Conservation (phyloP, 177 flowering plant genomes). For the Vitis hybrid region DNA sequence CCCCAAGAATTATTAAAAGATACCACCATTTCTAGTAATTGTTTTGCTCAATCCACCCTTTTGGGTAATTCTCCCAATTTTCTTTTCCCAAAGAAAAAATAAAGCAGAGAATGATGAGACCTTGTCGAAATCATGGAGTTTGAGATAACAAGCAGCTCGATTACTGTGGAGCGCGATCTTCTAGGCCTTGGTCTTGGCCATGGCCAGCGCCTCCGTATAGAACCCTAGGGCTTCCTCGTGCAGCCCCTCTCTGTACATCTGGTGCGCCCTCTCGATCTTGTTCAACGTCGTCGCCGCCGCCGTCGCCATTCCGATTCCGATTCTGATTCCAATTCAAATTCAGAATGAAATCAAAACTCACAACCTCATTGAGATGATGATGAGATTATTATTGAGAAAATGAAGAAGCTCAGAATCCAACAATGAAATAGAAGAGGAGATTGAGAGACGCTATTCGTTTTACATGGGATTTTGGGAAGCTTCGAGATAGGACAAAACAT, state of each 20-base stretch:
- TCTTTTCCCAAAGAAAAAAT: background rate
- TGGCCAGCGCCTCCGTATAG: constrained; percentile 76
- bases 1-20: no score
- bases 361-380: no score
- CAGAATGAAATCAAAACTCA: no score
- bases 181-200: constrained; percentile 75
- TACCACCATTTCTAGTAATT: no score
- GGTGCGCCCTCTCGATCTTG: constrained; percentile 85
- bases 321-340: background rate
- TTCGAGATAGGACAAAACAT: no score
- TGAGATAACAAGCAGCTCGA: constrained; percentile 88
- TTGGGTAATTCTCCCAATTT: no score
- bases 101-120: constrained; percentile 23
- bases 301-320: constrained; percentile 20
- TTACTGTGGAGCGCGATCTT: constrained; percentile 93
- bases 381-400: no score
- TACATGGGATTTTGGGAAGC: no score
- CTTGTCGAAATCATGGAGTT: constrained; percentile 77
- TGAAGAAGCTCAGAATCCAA: no score
- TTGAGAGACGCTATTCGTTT: no score
- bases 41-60: no score
- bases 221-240: constrained; percentile 70
- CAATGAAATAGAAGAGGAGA: no score
- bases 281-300: constrained; percentile 23
- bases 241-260: constrained; percentile 79